phyloP scores from a whole-genome alignment of 306 rosid species.

The Vicia sativa region DNA sequence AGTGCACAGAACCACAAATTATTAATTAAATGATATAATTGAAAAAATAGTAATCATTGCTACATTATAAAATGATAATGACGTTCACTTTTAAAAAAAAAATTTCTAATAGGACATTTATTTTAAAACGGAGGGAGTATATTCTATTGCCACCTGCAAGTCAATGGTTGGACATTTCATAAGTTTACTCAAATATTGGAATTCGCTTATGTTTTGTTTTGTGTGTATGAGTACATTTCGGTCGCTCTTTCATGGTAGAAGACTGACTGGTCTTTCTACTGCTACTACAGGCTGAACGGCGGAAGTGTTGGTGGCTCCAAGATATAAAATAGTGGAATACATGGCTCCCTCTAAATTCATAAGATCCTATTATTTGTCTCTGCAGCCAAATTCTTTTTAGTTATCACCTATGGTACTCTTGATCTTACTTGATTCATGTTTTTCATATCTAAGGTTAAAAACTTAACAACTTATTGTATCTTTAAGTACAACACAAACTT shows the following conservation, averaged over 20 bases:
- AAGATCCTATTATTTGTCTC: slow-evolving; percentile 51
- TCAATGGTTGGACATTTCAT: slow-evolving; percentile 17
- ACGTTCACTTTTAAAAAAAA: too few relatives aligned
- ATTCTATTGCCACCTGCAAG: slow-evolving; percentile 60
- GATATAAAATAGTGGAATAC: slow-evolving; percentile 47
- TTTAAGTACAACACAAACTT: slow-evolving; percentile 15
- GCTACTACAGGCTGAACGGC: slow-evolving; percentile 53
- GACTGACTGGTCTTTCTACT: slow-evolving; percentile 53
- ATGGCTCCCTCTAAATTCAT: slow-evolving; percentile 51
- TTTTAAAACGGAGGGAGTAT: too few relatives aligned
- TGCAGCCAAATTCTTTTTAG: slow-evolving; percentile 25
- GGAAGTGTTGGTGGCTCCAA: slow-evolving; percentile 49
- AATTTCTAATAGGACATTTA: too few relatives aligned
- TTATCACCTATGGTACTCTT: slow-evolving; percentile 11
- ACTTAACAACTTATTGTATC: background rate
- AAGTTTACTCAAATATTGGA: slow-evolving; percentile 11
- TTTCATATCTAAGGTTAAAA: slow-evolving; percentile 4
- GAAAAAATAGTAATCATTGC: too few relatives aligned
- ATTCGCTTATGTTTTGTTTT: background rate
- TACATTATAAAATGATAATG: too few relatives aligned
- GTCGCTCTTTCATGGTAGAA: slow-evolving; percentile 66
- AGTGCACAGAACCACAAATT: too few relatives aligned
- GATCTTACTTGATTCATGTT: slow-evolving; percentile 28
- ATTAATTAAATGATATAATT: too few relatives aligned
- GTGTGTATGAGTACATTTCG: slow-evolving; percentile 50